Base-by-base conservation (phyloP, 768 basidiomycete genomes). In the Tylopilus rubrobrunneus region DNA sequence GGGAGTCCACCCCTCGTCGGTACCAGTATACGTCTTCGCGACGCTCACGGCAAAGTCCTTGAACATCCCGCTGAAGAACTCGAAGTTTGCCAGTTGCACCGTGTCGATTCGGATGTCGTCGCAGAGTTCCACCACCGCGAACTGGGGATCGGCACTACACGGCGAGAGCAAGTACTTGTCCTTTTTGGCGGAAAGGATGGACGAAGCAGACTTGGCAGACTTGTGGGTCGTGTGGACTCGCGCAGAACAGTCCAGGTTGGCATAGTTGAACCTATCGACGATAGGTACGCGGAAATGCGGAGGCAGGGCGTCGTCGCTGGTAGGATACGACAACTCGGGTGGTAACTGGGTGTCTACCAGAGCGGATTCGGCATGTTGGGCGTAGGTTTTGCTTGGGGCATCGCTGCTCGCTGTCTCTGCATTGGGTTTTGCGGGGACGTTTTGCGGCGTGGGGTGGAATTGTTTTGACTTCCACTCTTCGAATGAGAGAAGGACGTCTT, bases 141-240 rank as follows among this genome's bases (percentile, higher is more conserved):
- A 98, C 60, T 89, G 85, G 6, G 73, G 67, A 56, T 67, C 48
- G 11, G 76, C 73, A 15, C 76, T 75, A 64, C 97, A 99, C 0
- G 95, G 96, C 51, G 88, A 92, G 61, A 98, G 86, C 97, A 98
- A 96, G 77, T 98, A 98, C 59, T 85, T 76, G 70, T 98, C 96
- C 67, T 87, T 88, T 72, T 93, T 94, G 31, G 84, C 86, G 28
- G 89, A 87, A 9, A 99, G 79, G 51, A 99, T 89, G 1, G 89
- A 81, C 0, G 86, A 83, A 0, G 91, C 73, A 2, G 89, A 92
- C 64, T 93, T 93, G 31, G 93, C 87, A 3, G 80, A 79, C 28
- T 82, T 79, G 67, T 96, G 93, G 0, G 92, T 77, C 8, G 79
- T 80, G 70, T 96, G 95, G 25, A 98, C 86, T 14, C 92, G 86